These are phyloP conservation scores for Boletus reticulatus DNA, from an alignment of 768 basidiomycete genomes.

Conservation along the genomic window DNA sequence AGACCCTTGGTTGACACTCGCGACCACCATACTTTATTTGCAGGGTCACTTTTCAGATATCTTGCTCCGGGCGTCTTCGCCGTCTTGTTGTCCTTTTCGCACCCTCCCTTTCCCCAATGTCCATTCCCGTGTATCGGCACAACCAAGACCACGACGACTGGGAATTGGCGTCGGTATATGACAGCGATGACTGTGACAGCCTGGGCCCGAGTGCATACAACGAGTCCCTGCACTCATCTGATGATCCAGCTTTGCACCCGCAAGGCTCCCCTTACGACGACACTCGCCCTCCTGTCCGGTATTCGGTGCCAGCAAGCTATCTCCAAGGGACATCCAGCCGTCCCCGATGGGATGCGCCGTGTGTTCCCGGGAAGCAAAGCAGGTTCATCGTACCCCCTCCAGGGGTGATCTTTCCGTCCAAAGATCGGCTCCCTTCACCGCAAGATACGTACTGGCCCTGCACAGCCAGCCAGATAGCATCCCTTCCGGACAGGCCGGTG, in stretches of 20 bases:
- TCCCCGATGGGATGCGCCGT: constrained; percentile 12
- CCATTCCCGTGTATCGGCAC: constrained; percentile 27
- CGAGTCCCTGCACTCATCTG: constrained; percentile 7
- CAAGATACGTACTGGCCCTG: constrained; percentile 15
- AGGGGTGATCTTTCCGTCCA: constrained; percentile 23
- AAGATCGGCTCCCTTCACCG: constrained; percentile 15
- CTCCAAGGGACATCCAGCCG: background rate
- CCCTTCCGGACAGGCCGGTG: constrained; percentile 5
- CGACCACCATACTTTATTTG: background rate
- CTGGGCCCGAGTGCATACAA: constrained; percentile 19
- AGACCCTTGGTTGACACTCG: constrained; percentile 4
- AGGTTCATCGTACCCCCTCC: constrained; percentile 24
- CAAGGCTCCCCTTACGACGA: constrained; percentile 6
- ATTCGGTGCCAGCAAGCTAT: constrained; percentile 15
- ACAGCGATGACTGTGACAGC: constrained; percentile 29
- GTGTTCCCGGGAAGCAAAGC: constrained; percentile 7
- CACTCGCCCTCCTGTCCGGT: constrained; percentile 7
- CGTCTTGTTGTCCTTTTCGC: background rate
- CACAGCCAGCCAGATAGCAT: background rate
- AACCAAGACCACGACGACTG: constrained; percentile 24
- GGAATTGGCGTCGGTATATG: constrained; percentile 30
- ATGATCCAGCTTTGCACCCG: constrained; percentile 6
- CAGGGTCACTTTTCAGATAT: constrained; percentile 2
- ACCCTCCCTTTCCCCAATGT: constrained; percentile 10
- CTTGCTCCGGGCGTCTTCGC: background rate